Percentiles rank a stretch among this genome's conserved stretches.
Evolutionary conservation across 176 grass and related monocot genomes (phyloP).

Genomic region (Poa pratensis): DNA sequence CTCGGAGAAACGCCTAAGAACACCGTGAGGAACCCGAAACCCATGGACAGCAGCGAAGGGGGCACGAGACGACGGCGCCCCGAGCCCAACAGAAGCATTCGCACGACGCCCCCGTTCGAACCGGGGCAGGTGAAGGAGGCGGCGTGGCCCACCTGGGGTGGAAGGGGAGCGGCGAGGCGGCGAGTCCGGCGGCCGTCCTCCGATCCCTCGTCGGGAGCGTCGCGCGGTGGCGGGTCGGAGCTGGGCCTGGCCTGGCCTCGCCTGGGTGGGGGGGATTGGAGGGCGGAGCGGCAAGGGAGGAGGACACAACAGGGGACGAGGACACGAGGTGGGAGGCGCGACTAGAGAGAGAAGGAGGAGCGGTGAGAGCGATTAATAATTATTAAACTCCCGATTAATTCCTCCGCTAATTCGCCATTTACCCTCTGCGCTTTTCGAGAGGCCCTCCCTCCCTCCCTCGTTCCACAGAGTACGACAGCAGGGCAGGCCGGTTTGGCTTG

Average conservation of each 20-base stretch:
- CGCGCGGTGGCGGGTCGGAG: slow-evolving; percentile 34
- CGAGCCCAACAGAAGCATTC: neutral
- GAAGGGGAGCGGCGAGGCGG: neutral
- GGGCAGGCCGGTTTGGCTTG: neutral
- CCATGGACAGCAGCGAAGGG: neutral
- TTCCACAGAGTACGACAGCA: neutral
- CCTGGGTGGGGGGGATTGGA: slow-evolving; percentile 35
- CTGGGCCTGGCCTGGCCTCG: slow-evolving; percentile 25
- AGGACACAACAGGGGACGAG: slow-evolving; percentile 6
- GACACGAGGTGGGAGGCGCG: slow-evolving; percentile 47
- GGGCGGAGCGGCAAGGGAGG: slow-evolving; percentile 29
- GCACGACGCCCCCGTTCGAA: neutral
- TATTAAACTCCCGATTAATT: neutral
- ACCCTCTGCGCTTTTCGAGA: neutral
- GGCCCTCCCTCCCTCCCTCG: neutral
- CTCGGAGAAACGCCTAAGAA: neutral
- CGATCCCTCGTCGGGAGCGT: slow-evolving; percentile 55
- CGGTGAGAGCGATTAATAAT: slow-evolving; percentile 34
- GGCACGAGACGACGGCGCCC: neutral
- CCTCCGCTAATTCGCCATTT: slow-evolving; percentile 6
- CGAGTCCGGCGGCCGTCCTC: slow-evolving; percentile 33
- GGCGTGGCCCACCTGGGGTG: slow-evolving; percentile 29
- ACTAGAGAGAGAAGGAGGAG: slow-evolving; percentile 13
- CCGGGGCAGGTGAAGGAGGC: neutral
- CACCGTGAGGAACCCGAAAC: neutral